phyloP scores from a whole-genome alignment of 1,284 basidiomycete species.

The Calocybe gambosa region DNA sequence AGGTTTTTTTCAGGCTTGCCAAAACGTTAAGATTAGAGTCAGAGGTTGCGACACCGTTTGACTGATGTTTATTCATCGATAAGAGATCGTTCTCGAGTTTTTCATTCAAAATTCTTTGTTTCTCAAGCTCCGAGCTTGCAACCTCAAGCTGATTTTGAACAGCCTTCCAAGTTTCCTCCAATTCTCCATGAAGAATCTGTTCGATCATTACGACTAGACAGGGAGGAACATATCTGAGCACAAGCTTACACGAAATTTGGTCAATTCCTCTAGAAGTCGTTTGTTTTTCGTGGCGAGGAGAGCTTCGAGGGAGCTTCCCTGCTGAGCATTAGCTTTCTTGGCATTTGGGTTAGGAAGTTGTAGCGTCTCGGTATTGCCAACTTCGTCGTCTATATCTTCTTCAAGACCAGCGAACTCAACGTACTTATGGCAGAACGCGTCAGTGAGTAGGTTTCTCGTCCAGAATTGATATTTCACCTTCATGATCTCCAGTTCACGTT shows the following conservation, averaged over 20 bases:
- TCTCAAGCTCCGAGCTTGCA: conserved; percentile 64
- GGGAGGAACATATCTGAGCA: not conserved
- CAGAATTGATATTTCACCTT: conserved; percentile 52
- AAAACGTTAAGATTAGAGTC: conserved; percentile 44
- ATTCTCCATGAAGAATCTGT: conserved; percentile 77
- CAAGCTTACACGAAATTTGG: conserved; percentile 72
- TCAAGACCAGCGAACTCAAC: conserved; percentile 90
- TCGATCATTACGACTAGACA: not conserved
- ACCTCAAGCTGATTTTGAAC: conserved; percentile 55
- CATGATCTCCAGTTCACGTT: conserved; percentile 94
- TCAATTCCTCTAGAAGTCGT: conserved; percentile 89
- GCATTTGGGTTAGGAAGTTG: conserved; percentile 83
- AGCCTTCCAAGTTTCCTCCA: conserved; percentile 61
- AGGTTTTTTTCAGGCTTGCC: conserved; percentile 46
- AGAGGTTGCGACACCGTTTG: conserved; percentile 24
- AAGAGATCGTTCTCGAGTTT: conserved; percentile 89
- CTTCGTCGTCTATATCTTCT: conserved; percentile 51
- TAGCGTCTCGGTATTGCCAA: conserved; percentile 28
- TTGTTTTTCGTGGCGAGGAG: conserved; percentile 93
- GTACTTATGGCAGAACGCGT: conserved; percentile 45
- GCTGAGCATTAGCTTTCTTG: conserved; percentile 69
- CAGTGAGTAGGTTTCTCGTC: not conserved
- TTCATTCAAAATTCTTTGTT: conserved; percentile 78
- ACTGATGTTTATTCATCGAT: conserved; percentile 59
- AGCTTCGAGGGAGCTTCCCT: conserved; percentile 81